Evolutionary conservation across 208 protist genomes (phyloP).

Genomic region (Entamoeba invadens): DNA sequence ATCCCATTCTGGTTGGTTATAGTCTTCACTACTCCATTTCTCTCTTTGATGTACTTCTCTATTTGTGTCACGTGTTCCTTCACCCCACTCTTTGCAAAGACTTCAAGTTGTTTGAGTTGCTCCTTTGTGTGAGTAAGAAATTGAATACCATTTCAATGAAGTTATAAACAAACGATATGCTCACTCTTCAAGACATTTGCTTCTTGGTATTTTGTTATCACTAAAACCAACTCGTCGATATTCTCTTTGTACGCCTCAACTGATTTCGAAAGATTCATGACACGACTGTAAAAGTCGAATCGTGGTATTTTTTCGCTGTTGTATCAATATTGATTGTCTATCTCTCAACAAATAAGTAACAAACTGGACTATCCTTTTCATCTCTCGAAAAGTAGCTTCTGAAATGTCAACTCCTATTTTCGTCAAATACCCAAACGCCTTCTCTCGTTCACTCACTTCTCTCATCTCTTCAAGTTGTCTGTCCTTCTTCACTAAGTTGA

Average conservation of each 20-base stretch:
- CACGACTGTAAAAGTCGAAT: too few species aligned
- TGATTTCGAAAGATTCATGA: too few species aligned
- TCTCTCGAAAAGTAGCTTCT: background rate
- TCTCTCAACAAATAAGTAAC: too few species aligned
- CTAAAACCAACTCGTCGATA: background rate
- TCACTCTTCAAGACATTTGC: background rate
- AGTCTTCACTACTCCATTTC: background rate
- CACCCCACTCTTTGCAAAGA: background rate
- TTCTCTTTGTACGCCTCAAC: background rate
- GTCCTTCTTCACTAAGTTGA: background rate
- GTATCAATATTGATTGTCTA: too few species aligned
- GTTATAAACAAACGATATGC: background rate
- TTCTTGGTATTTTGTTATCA: background rate
- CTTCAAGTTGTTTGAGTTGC: background rate
- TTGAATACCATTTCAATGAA: background rate
- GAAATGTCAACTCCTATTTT: background rate
- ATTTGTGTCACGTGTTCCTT: background rate
- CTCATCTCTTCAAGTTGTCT: background rate
- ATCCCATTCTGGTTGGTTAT: background rate
- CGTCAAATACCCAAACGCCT: background rate
- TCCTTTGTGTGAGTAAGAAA: background rate
- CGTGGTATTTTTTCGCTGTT: too few species aligned
- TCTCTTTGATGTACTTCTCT: background rate
- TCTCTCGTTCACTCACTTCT: background rate
- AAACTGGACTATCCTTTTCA: background rate